Evolutionary conservation across 768 basidiomycete genomes (phyloP).

Genomic region (Sutorius australiensis): DNA sequence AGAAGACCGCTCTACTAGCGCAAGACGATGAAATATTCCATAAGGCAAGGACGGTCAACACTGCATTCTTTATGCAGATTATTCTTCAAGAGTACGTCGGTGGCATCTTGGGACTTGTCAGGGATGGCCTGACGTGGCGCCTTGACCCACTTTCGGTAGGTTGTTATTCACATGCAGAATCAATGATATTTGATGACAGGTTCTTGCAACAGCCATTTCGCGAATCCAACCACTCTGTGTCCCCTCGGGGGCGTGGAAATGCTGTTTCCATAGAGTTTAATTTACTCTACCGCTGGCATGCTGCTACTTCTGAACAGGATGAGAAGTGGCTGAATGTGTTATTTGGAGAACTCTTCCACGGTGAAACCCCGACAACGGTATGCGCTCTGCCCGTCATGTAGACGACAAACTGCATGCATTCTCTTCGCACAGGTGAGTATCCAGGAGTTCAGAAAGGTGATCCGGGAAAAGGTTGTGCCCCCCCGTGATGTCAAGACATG

Average conservation of each 20-base stretch:
- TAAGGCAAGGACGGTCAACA: constrained; percentile 69
- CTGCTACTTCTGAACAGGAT: constrained; percentile 54
- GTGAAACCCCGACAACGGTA: constrained; percentile 40
- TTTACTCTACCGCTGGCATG: constrained; percentile 59
- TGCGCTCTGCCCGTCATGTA: not conserved
- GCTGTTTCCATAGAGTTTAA: constrained; percentile 76
- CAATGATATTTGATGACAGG: not conserved
- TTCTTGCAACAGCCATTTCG: constrained; percentile 43
- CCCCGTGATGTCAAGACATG: constrained; percentile 39
- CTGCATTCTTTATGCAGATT: constrained; percentile 65
- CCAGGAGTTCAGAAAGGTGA: constrained; percentile 16
- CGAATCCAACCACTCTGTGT: constrained; percentile 46
- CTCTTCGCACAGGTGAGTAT: constrained; percentile 14
- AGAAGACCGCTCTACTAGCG: constrained; percentile 22
- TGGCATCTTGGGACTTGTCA: constrained; percentile 64
- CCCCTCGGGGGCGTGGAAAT: constrained; percentile 70
- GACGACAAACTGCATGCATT: not conserved
- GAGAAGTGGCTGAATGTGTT: constrained; percentile 48
- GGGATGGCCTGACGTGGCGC: constrained; percentile 62
- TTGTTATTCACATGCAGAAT: not conserved
- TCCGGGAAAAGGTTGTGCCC: constrained; percentile 12
- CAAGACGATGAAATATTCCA: constrained; percentile 82
- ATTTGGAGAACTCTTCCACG: constrained; percentile 45
- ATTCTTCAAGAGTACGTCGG: constrained; percentile 74
- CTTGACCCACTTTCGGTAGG: constrained; percentile 62